These are phyloP conservation scores for Phytophthora litchii DNA, from an alignment of 352 stramenopile species.

Conservation along the genomic window DNA sequence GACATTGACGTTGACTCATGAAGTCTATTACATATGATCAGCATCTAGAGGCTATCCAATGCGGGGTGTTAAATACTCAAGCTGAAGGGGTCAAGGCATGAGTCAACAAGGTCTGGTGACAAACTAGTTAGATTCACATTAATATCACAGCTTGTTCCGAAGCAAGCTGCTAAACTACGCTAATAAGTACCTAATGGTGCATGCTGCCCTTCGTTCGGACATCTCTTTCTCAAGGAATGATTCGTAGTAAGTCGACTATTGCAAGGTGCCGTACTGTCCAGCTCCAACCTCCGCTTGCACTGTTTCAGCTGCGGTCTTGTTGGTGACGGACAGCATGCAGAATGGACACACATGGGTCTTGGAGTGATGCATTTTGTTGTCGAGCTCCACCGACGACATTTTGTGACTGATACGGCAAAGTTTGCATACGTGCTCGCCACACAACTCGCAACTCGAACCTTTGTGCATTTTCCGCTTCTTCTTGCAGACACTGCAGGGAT, in stretches of 20 bases:
- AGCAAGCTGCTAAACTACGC: constrained; percentile 5
- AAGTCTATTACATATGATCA: too few species aligned
- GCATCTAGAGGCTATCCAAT: too few species aligned
- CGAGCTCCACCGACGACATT: constrained; percentile 26
- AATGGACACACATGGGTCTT: constrained; percentile 31
- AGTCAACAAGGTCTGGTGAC: background rate
- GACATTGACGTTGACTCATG: too few species aligned
- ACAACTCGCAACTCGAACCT: constrained; percentile 28
- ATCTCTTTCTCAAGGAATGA: constrained; percentile 8
- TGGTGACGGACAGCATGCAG: constrained; percentile 24
- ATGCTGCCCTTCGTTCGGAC: constrained; percentile 30
- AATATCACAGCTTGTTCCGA: constrained; percentile 12
- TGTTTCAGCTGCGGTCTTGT: constrained; percentile 21
- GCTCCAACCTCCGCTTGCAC: constrained; percentile 27
- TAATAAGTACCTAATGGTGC: constrained; percentile 17
- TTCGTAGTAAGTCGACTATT: constrained; percentile 17
- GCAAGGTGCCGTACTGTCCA: constrained; percentile 23
- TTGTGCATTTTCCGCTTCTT: constrained; percentile 37
- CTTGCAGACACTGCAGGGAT: constrained; percentile 28
- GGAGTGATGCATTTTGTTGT: constrained; percentile 32
- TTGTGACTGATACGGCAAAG: constrained; percentile 33
- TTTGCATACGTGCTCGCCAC: constrained; percentile 30
- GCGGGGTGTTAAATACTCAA: too few species aligned
- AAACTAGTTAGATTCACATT: constrained; percentile 11
- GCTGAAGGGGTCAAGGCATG: too few species aligned